Percentiles rank a stretch among this genome's conserved stretches.
These are phyloP conservation scores for Lachnellula arida DNA, from an alignment of 2,329 filamentous ascomycete species.

Conservation along the genomic window DNA sequence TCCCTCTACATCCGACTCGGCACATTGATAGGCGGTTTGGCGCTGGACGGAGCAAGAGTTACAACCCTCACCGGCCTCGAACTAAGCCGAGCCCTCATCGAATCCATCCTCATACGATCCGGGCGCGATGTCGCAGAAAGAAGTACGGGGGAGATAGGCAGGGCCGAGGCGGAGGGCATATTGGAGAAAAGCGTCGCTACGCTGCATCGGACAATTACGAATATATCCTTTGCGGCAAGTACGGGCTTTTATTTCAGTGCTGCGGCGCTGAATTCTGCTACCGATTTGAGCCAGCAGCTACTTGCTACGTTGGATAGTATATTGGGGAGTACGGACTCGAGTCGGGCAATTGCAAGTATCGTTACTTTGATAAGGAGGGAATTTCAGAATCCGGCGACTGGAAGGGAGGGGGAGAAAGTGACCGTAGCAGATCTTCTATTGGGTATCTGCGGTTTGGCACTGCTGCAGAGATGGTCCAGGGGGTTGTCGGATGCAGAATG, in stretches of 20 bases:
- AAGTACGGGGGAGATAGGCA: constrained; percentile 39
- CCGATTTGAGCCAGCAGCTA: constrained; percentile 53
- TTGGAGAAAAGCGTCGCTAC: constrained; percentile 52
- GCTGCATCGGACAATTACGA: constrained; percentile 53
- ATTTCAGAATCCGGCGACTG: constrained; percentile 59
- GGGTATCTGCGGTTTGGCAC: constrained; percentile 56
- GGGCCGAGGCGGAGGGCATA: constrained; percentile 50
- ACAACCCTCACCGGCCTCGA: constrained; percentile 37
- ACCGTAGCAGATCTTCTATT: constrained; percentile 57
- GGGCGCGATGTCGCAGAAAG: constrained; percentile 33
- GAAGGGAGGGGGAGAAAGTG: constrained; percentile 53
- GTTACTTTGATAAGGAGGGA: constrained; percentile 59
- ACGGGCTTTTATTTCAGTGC: constrained; percentile 56
- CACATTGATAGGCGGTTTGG: constrained; percentile 34
- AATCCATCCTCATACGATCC: constrained; percentile 34
- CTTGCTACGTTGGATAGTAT: constrained; percentile 58
- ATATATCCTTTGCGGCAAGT: constrained; percentile 56
- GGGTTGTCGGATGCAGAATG: constrained; percentile 47
- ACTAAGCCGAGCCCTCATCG: constrained; percentile 34
- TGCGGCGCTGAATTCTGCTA: constrained; percentile 49
- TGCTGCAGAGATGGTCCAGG: constrained; percentile 54
- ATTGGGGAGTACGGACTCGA: constrained; percentile 65
- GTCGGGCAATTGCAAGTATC: constrained; percentile 62
- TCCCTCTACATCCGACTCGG: constrained; percentile 42
- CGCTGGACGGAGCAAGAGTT: constrained; percentile 34